Evolutionary conservation across 352 stramenopile genomes (phyloP), one percentile per base, ranked within the genome.

Genomic region (Phytophthora pseudosyringae): DNA sequence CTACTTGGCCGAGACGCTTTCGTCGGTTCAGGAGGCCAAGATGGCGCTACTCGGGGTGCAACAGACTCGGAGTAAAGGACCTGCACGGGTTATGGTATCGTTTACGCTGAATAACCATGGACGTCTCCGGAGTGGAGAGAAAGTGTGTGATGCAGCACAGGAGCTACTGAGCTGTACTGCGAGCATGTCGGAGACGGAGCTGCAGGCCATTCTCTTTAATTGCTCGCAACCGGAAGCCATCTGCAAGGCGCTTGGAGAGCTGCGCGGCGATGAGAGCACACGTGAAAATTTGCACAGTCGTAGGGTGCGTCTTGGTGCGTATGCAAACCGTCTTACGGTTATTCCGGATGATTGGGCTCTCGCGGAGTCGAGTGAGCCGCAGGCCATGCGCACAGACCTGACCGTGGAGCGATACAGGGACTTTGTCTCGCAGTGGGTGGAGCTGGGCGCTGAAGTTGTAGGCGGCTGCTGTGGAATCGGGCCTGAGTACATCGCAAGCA

Each of bases 391-490:
- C 58, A 68, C 74, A 16, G 93, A 98, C 66, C 56, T 98, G 52
- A 59, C 76, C 50, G 78, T 88, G 38, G 59, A 82, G 29, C 35
- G 62, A 46, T 98, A 98, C 45, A 48, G 41, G 3, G 33, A 83
- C 0, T 97, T 95, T 79, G 86, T 96, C 0, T 39, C 66, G 46
- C 50, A 76, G 18, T 95, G 88, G 88, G 65, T 94, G 16, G 56
- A 64, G 28, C 60, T 90, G 8, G 78, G 81, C 18, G 78, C 81
- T 35, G 76, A 80, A 64, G 54, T 97, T 49, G 79, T 98, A 29
- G 93, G 90, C 29, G 93, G 90, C n/a, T 98, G 93, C 73, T 98
- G 90, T 71, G 91, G 90, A 43, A 94, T 97, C 60, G 89, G 83
- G 6, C 89, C 93, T 1, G 78, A 88, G 45, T 89, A 97, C 59